A percentile compares a stretch with the other conserved stretches of the same genome.
Conservation (phyloP, 768 basidiomycete species). For the Leucocoprinus birnbaumii region DNA sequence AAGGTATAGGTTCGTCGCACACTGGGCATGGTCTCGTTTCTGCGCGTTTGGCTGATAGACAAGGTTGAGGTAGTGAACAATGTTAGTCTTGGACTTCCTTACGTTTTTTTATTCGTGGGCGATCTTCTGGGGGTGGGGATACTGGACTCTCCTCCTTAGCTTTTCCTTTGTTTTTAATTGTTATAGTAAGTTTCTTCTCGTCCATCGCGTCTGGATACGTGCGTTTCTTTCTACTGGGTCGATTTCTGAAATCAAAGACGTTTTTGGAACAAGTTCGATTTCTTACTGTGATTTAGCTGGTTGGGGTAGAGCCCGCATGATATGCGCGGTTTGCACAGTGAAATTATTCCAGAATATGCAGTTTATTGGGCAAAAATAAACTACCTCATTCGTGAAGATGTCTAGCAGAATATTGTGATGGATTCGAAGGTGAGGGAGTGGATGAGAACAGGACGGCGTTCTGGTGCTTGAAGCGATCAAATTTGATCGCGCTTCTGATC, state of each 20-base stretch:
- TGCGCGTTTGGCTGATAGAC: conserved; percentile 56
- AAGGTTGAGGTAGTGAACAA: background rate
- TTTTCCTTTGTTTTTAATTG: conserved; percentile 8
- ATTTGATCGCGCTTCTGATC: conserved; percentile 3
- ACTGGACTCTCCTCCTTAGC: background rate
- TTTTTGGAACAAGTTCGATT: background rate
- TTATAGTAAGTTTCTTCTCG: background rate
- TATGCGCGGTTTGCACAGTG: background rate
- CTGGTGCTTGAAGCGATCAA: background rate
- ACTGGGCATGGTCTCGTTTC: conserved; percentile 76
- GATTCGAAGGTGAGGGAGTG: conserved; percentile 4
- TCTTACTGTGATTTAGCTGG: conserved; percentile 6
- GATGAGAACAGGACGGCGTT: conserved; percentile 4
- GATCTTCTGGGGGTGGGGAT: background rate
- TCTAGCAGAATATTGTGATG: conserved; percentile 1
- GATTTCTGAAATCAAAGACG: background rate
- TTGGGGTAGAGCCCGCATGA: conserved; percentile 6
- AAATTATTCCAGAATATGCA: background rate
- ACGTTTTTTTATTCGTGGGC: conserved; percentile 9
- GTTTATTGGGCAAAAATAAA: background rate
- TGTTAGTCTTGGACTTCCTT: background rate
- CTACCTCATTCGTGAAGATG: background rate
- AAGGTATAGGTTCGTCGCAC: conserved; percentile 68
- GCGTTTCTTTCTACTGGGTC: conserved; percentile 8
- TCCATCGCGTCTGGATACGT: background rate